phyloP scores from a whole-genome alignment of 2,329 filamentous ascomycete genomes.

The Monilinia aucupariae region DNA sequence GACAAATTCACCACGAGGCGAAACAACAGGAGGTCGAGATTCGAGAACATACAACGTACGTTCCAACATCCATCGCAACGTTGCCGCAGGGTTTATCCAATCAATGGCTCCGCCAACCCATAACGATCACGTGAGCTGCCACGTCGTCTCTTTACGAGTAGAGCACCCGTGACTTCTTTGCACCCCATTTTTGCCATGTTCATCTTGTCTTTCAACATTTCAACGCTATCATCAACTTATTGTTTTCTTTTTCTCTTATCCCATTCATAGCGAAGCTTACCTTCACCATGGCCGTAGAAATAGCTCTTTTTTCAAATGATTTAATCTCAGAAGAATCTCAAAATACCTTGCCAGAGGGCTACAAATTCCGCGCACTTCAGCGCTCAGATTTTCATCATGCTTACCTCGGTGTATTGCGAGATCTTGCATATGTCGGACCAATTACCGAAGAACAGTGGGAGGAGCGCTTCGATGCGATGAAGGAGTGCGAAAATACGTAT shows the following conservation, averaged over 20 bases:
- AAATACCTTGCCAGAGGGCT: conserved; percentile 6
- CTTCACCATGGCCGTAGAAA: neutral
- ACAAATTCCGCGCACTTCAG: conserved; percentile 14
- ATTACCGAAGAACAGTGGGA: conserved; percentile 68
- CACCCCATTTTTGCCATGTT: neutral
- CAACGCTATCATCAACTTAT: neutral
- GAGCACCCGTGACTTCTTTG: conserved; percentile 6
- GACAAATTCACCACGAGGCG: no score
- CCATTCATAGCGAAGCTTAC: neutral
- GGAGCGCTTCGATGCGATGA: conserved; percentile 74
- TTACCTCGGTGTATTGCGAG: conserved; percentile 10
- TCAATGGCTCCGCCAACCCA: neutral
- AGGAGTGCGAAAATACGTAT: conserved; percentile 57
- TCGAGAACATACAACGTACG: neutral
- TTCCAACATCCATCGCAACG: neutral
- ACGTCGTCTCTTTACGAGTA: neutral
- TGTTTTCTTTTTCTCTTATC: neutral
- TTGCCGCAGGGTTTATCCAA: neutral
- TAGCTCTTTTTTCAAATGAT: neutral
- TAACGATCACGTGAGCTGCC: neutral
- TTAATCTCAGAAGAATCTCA: conserved; percentile 9
- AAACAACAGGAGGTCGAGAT: no score
- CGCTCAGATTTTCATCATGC: conserved; percentile 10
- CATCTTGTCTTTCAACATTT: neutral
- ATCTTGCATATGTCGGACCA: conserved; percentile 59